Evolutionary conservation across 1,139 yeast genomes (phyloP).

Genomic region (Geotrichum carabidarum): DNA sequence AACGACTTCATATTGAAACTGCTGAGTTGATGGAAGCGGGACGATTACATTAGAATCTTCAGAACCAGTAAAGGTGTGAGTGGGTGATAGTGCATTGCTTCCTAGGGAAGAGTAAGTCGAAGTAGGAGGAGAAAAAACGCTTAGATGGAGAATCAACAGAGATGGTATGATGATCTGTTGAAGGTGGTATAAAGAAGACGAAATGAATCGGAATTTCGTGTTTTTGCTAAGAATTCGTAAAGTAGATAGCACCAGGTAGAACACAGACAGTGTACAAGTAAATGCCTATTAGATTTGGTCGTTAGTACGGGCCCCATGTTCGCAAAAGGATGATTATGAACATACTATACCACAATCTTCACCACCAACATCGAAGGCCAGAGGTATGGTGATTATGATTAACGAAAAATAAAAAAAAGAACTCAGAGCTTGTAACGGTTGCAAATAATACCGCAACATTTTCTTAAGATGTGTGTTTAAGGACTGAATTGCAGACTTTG

Average conservation of each 20-base stretch:
- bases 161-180: conserved; percentile 86
- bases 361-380: conserved; percentile 97
- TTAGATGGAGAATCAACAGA: conserved; percentile 65
- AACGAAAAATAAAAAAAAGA: conserved; percentile 46
- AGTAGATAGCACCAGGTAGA: conserved; percentile 71
- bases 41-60: neutral
- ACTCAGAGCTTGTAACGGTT: conserved; percentile 27
- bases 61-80: conserved; percentile 15
- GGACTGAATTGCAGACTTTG: neutral
- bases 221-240: conserved; percentile 53
- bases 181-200: conserved; percentile 66
- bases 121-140: conserved; percentile 43
- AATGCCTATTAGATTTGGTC: conserved; percentile 42
- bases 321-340: neutral
- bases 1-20: conserved; percentile 12
- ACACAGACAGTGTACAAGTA: conserved; percentile 64
- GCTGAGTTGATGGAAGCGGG: conserved; percentile 5
- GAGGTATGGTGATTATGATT: conserved; percentile 77
- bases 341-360: conserved; percentile 65
- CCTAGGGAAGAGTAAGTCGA: conserved; percentile 24
- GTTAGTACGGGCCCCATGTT: neutral
- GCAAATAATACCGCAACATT: conserved; percentile 8
- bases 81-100: conserved; percentile 1
- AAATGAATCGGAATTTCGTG: conserved; percentile 47
- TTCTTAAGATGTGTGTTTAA: neutral